Conservation (phyloP, 2,329 filamentous ascomycete genomes). For the Eutypella sp. region DNA sequence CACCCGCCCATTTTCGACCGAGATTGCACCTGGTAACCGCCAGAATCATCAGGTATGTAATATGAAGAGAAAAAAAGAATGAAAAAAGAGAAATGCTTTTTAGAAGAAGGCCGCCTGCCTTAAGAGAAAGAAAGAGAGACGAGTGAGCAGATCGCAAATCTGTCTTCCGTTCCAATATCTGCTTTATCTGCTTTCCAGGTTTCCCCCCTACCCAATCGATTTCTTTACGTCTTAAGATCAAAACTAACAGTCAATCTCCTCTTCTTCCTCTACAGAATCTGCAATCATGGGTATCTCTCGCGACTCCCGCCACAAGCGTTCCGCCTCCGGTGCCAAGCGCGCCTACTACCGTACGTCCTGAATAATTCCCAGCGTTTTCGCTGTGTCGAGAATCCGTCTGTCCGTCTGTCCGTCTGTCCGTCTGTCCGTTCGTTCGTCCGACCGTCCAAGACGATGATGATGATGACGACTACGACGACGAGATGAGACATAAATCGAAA, state of each 20-base stretch:
- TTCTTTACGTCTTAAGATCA: background rate
- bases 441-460: no score
- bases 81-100: background rate
- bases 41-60: background rate
- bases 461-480: no score
- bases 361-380: slow-evolving; percentile 11
- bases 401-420: no score
- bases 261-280: slow-evolving; percentile 50
- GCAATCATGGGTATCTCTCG: slow-evolving; percentile 99
- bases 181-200: background rate
- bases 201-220: background rate
- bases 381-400: slow-evolving; percentile 4
- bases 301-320: slow-evolving; percentile 99
- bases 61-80: background rate
- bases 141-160: background rate
- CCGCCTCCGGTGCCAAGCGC: slow-evolving; percentile 97
- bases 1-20: background rate
- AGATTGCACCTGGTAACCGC: background rate
- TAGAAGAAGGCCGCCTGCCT: no score
- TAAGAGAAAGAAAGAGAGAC: background rate
- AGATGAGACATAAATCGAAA: slow-evolving; percentile 43
- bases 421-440: no score
- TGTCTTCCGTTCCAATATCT: background rate
- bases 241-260: slow-evolving; percentile 16
- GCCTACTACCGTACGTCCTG: slow-evolving; percentile 76